Percentiles rank a stretch among this genome's conserved stretches.
phyloP scores from a whole-genome alignment of 192 early-diverging fungal species.

The Thamnidium elegans region DNA sequence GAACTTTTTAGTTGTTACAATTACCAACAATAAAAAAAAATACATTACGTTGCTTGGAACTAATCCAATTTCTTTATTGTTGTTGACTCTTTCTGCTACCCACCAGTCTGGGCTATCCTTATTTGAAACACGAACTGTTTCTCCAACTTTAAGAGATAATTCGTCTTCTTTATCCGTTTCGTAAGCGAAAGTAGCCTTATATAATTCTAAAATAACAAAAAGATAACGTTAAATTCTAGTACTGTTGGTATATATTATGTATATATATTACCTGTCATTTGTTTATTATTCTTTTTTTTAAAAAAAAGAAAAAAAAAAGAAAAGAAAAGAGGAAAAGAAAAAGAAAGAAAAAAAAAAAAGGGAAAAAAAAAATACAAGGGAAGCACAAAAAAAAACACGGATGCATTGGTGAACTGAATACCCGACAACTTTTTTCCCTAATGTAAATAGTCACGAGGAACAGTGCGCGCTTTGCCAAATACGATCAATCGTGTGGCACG shows the following conservation, averaged over 20 bases:
- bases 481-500: too few relatives aligned
- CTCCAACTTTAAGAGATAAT: slow-evolving; percentile 52
- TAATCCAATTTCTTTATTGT: slow-evolving; percentile 34
- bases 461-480: too few relatives aligned
- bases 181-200: slow-evolving; percentile 42
- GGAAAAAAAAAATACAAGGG: background rate
- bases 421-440: too few relatives aligned
- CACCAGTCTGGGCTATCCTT: slow-evolving; percentile 52
- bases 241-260: too few relatives aligned
- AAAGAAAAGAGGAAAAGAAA: background rate
- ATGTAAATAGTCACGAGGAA: too few relatives aligned
- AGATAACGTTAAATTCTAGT: background rate
- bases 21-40: background rate
- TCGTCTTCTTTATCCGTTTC: slow-evolving; percentile 65
- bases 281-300: background rate
- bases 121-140: slow-evolving; percentile 53
- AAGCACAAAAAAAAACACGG: slow-evolving; percentile 3
- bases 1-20: background rate
- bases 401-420: too few relatives aligned
- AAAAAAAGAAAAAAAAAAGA: slow-evolving; percentile 1
- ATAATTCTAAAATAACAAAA: slow-evolving; percentile 17
- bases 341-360: background rate
- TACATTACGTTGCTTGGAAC: slow-evolving; percentile 46
- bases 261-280: background rate
- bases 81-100: slow-evolving; percentile 39